These are phyloP conservation scores for Amanita jacksonii DNA, from an alignment of 768 basidiomycete species.

Conservation along the genomic window DNA sequence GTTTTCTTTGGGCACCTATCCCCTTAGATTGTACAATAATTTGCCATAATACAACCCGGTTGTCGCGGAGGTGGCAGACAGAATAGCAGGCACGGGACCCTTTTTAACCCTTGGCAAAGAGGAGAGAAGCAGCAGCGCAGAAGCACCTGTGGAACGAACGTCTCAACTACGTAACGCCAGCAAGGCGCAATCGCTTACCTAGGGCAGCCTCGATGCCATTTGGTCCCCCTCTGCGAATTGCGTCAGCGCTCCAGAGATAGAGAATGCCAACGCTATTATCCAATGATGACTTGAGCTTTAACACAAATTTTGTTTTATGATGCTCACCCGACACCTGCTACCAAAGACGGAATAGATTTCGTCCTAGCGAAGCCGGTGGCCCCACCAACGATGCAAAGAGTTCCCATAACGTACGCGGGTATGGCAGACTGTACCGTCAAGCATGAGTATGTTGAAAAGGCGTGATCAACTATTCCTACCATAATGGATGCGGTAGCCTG, in stretches of 20 bases:
- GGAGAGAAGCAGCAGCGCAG: slow-evolving; percentile 63
- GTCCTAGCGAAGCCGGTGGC: slow-evolving; percentile 62
- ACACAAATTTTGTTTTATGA: slow-evolving; percentile 1
- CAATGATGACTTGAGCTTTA: not conserved
- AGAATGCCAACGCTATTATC: slow-evolving; percentile 57
- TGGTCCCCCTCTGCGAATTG: slow-evolving; percentile 59
- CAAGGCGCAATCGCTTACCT: slow-evolving; percentile 32
- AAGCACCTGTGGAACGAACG: slow-evolving; percentile 45
- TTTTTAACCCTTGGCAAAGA: slow-evolving; percentile 65
- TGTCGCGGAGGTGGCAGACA: slow-evolving; percentile 52
- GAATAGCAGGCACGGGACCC: slow-evolving; percentile 60
- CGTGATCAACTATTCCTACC: too few species aligned
- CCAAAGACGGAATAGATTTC: slow-evolving; percentile 71
- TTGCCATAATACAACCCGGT: slow-evolving; percentile 63
- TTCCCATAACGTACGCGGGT: slow-evolving; percentile 72
- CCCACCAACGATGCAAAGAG: slow-evolving; percentile 69
- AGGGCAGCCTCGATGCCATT: slow-evolving; percentile 76
- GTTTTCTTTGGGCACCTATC: too few species aligned
- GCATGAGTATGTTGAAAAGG: too few species aligned
- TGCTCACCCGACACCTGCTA: slow-evolving; percentile 70
- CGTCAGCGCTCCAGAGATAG: slow-evolving; percentile 72
- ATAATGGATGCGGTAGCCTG: too few species aligned
- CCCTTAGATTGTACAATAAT: slow-evolving; percentile 35
- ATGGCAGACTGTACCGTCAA: slow-evolving; percentile 87
- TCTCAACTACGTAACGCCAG: not conserved